Evolutionary conservation across 352 stramenopile genomes (phyloP).

Genomic region (Globisporangium sylvaticum): DNA sequence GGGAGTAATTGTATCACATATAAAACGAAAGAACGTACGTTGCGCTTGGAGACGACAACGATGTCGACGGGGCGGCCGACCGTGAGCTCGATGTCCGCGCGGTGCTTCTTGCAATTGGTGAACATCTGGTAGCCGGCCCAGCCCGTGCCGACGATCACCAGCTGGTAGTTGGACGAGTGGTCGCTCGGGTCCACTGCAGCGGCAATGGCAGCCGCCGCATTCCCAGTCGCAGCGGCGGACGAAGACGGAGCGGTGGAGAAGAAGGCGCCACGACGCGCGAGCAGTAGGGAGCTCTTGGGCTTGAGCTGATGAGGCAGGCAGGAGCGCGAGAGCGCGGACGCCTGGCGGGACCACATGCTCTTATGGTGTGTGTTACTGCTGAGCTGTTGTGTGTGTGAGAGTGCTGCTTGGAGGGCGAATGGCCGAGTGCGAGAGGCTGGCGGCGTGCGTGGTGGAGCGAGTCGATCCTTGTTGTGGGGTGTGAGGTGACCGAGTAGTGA

Average conservation of each 20-base stretch:
- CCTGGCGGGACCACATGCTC: neutral
- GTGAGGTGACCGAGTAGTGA: neutral
- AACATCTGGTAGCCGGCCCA: slow-evolving; percentile 82
- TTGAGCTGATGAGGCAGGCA: neutral
- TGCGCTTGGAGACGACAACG: slow-evolving; percentile 77
- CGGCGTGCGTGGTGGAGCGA: neutral
- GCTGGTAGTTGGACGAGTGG: slow-evolving; percentile 51
- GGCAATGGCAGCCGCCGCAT: neutral
- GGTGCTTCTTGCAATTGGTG: slow-evolving; percentile 71
- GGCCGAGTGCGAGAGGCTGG: neutral
- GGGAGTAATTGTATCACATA: neutral
- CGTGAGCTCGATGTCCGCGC: slow-evolving; percentile 58
- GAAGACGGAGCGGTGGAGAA: neutral
- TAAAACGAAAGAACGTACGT: slow-evolving; percentile 29
- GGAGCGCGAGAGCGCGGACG: neutral
- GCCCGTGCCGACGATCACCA: slow-evolving; percentile 74
- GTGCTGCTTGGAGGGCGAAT: neutral
- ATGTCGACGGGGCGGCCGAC: slow-evolving; percentile 64
- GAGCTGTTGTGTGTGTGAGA: neutral
- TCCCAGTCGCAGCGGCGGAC: neutral
- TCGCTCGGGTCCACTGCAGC: slow-evolving; percentile 2
- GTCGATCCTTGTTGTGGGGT: neutral
- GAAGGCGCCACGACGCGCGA: neutral
- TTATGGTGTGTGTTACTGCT: too few relatives aligned
- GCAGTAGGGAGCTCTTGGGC: neutral